These are phyloP conservation scores for Nigrospora osmanthi DNA, from an alignment of 2,329 filamentous ascomycete species.

Conservation along the genomic window DNA sequence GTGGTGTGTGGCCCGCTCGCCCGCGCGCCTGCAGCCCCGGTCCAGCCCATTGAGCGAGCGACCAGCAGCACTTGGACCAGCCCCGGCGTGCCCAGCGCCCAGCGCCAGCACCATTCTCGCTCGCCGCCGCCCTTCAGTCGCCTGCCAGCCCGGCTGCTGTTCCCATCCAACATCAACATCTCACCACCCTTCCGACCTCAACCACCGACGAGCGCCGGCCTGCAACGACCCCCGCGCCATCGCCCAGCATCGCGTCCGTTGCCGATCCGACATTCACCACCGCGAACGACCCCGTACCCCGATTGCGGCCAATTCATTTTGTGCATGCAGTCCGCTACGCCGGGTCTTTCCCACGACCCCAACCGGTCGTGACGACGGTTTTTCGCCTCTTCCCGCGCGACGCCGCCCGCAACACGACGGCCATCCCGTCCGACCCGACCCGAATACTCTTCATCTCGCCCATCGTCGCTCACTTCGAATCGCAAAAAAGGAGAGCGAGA, in stretches of 20 bases:
- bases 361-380: conserved; percentile 1
- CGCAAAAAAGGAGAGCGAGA: no score
- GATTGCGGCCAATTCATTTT: conserved; percentile 2
- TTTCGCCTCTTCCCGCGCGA: not conserved
- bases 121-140: not conserved
- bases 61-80: no score
- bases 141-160: not conserved
- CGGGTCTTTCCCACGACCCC: conserved; percentile 1
- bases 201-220: conserved; percentile 1
- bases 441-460: no score
- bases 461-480: no score
- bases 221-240: conserved; percentile 1
- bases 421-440: not conserved
- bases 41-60: no score
- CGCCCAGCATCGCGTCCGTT: not conserved
- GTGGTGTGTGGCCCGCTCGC: no score
- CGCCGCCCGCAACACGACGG: not conserved
- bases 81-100: no score
- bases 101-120: no score
- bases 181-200: not conserved
- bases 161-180: conserved; percentile 1
- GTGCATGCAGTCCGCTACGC: conserved; percentile 1
- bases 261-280: not conserved
- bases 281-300: not conserved
- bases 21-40: no score